Base-by-base conservation (phyloP, 176 grass and related monocot genomes). In the Dendrocalamus sinicus region DNA sequence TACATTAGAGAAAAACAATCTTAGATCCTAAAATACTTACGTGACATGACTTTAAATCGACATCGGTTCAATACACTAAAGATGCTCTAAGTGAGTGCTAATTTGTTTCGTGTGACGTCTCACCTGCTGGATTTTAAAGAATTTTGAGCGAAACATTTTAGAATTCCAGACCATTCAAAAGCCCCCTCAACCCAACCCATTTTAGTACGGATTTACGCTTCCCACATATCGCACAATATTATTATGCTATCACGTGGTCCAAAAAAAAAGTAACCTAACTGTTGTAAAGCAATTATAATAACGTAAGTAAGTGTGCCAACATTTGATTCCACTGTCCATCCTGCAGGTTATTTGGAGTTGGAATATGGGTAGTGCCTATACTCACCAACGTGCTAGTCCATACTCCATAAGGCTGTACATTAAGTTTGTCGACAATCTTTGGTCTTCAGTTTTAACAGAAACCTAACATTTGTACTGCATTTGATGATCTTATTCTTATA, bases 71-170 rank as follows among this genome's bases (percentile, higher is more conserved):
- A 32, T 2, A 32, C 30, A 32, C 2, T 32, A 32, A 32, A 32
- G 30, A 32, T 32, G 30, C 30, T 32, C 30, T 32, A 32, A 32
- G 67, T 75, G 78, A 77, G 78, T 54, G 68, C 6, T 44, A 78
- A 12, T 55, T 86, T 90, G 74, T 83, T 79, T 78, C 68, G 74
- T 61, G 35, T 43, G 22, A 35, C 60, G 89, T 90, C 88, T 90
- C 64, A 12, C 70, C 44, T 63, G 55, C 23, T 77, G 88, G 75
- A 76, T 82, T 59, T 45, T 2, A 53, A 77, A 41, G 8, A 77
- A 65, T 53, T 52, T 8, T 43, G 30, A 75, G 63, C n/a, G 30
- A 35, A 32, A 7, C 14, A 70, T 76, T 19, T 19, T 44, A 46
- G 22, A 57, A 39, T 67, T 50, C 1, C 28, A 6, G 22, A 51